phyloP scores from a whole-genome alignment of 1,284 basidiomycete genomes.

The Ceratobasidium papillatum region DNA sequence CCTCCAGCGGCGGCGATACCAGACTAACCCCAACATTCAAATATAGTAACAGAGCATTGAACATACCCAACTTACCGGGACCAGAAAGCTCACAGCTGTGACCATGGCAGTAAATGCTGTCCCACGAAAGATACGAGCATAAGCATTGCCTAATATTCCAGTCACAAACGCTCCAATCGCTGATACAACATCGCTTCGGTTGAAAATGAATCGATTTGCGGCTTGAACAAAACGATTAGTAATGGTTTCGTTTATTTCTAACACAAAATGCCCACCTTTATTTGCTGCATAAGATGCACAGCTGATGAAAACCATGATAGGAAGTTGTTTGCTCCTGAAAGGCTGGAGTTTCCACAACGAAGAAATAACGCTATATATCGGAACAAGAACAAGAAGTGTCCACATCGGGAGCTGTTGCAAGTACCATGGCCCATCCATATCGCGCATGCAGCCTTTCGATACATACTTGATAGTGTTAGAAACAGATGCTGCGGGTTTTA shows the following conservation, averaged over 20 bases:
- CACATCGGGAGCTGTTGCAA: constrained; percentile 79
- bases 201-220: constrained; percentile 85
- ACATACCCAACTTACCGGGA: constrained; percentile 39
- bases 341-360: constrained; percentile 83
- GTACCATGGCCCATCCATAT: constrained; percentile 74
- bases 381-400: constrained; percentile 81
- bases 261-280: constrained; percentile 41
- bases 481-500: constrained; percentile 23
- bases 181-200: constrained; percentile 57
- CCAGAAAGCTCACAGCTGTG: constrained; percentile 43
- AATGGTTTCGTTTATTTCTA: constrained; percentile 40
- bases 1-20: constrained; percentile 39
- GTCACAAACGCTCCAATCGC: constrained; percentile 44
- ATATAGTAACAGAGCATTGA: background rate
- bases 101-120: constrained; percentile 44
- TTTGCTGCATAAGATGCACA: constrained; percentile 69
- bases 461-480: constrained; percentile 13
- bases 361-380: constrained; percentile 77
- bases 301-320: constrained; percentile 86
- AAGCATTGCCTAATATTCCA: constrained; percentile 42
- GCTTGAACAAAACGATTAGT: constrained; percentile 66
- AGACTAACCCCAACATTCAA: constrained; percentile 11
- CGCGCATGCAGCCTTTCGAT: constrained; percentile 70
- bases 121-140: constrained; percentile 40
- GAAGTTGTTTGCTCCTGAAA: constrained; percentile 70